phyloP scores from a whole-genome alignment of 176 grass and related monocot species.

The Triticum timopheevii region DNA sequence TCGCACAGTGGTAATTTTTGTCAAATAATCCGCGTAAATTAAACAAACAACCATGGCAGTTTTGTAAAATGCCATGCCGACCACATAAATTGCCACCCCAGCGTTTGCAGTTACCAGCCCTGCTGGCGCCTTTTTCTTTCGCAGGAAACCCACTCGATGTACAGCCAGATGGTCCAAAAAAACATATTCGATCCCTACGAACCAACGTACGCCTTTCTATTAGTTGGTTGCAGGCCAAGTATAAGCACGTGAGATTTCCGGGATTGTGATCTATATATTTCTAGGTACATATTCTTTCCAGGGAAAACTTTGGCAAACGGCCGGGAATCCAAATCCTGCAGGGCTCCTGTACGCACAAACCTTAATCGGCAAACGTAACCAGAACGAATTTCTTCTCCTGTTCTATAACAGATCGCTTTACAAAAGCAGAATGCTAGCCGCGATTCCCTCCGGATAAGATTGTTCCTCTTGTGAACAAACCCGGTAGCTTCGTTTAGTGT shows the following conservation, averaged over 20 bases:
- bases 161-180: slow-evolving; percentile 1
- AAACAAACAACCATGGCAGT: too few species aligned
- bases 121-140: too few species aligned
- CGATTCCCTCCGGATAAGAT: slow-evolving; percentile 17
- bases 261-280: not conserved
- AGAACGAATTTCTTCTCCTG: not conserved
- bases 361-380: not conserved
- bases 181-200: not conserved
- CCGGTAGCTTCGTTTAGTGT: slow-evolving; percentile 20
- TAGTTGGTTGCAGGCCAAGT: not conserved
- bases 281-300: not conserved
- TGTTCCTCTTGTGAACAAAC: not conserved
- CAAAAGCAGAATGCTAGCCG: not conserved
- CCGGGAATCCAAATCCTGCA: slow-evolving; percentile 25
- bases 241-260: slow-evolving; percentile 26
- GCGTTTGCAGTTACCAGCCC: too few species aligned
- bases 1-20: too few species aligned
- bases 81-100: too few species aligned
- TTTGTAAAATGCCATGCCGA: too few species aligned
- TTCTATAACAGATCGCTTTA: slow-evolving; percentile 18
- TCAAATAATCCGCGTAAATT: too few species aligned
- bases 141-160: too few species aligned
- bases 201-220: not conserved
- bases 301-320: slow-evolving; percentile 10
- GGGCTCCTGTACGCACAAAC: slow-evolving; percentile 10